Percentiles rank a stretch among this genome's conserved stretches.
phyloP scores from a whole-genome alignment of 164 flowering plant genomes.

The Echeveria elegans region DNA sequence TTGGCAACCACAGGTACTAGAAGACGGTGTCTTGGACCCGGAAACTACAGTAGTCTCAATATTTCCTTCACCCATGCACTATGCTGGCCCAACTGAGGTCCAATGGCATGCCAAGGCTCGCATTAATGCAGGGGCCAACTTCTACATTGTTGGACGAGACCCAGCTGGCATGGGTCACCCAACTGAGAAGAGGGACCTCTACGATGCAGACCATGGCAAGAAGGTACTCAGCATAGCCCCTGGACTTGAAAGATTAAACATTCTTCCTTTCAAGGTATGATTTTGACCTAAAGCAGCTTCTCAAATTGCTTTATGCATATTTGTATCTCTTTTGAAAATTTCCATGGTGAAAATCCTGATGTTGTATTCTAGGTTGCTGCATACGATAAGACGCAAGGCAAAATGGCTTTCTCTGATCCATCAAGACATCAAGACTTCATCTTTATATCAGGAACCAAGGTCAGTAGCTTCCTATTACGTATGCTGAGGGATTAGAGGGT shows the following conservation, averaged over 20 bases:
- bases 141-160: background rate
- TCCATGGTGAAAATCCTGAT: background rate
- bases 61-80: background rate
- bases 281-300: background rate
- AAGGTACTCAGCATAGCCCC: conserved; percentile 44
- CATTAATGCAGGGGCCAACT: background rate
- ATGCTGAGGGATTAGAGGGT: too few relatives aligned
- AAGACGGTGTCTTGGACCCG: background rate
- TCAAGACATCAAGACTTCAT: background rate
- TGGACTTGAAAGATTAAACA: conserved; percentile 81
- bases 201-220: conserved; percentile 1
- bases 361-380: background rate
- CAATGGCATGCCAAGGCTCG: background rate
- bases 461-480: background rate
- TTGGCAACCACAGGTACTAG: background rate
- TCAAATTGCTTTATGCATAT: background rate
- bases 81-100: background rate
- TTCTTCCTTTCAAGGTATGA: conserved; percentile 82
- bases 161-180: background rate
- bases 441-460: background rate
- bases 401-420: background rate
- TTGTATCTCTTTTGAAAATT: background rate
- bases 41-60: background rate
- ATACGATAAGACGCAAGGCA: background rate
- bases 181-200: background rate